These are phyloP conservation scores for Exophiala sp. DNA, from an alignment of 2,329 filamentous ascomycete genomes.

Conservation along the genomic window DNA sequence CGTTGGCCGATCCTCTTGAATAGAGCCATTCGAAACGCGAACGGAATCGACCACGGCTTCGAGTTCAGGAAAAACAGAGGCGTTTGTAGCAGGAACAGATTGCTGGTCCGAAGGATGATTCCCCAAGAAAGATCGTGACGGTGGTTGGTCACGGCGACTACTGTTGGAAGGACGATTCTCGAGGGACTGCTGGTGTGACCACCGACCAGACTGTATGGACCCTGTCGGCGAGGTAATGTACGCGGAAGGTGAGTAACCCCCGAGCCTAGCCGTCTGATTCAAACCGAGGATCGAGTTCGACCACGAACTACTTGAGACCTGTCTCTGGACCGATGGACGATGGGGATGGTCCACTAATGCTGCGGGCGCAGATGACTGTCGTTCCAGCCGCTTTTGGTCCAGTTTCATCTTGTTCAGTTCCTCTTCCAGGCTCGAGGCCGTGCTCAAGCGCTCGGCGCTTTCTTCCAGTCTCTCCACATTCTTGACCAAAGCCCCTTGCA, in stretches of 20 bases:
- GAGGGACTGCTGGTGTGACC: conserved; percentile 31
- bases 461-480: conserved; percentile 50
- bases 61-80: conserved; percentile 19
- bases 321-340: conserved; percentile 25
- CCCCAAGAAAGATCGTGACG: conserved; percentile 41
- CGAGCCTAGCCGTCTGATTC: conserved; percentile 36
- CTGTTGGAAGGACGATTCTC: conserved; percentile 37
- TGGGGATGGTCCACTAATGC: conserved; percentile 11
- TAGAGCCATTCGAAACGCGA: conserved; percentile 9
- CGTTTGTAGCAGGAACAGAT: conserved; percentile 19
- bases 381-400: conserved; percentile 38
- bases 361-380: conserved; percentile 36
- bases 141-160: conserved; percentile 36
- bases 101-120: conserved; percentile 29
- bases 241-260: conserved; percentile 40
- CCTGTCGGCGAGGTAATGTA: conserved; percentile 40
- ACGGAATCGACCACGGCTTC: conserved; percentile 3
- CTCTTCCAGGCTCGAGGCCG: conserved; percentile 44
- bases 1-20: conserved; percentile 31
- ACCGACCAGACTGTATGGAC: conserved; percentile 39
- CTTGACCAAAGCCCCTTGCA: conserved; percentile 49
- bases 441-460: conserved; percentile 48
- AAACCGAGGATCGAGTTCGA: conserved; percentile 41
- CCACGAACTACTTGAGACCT: conserved; percentile 38
- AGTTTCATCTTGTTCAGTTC: conserved; percentile 46